A percentile compares a stretch with the other conserved stretches of the same genome.
Conservation (phyloP, 2,329 filamentous ascomycete genomes). For the Fonsecaea monophora region DNA sequence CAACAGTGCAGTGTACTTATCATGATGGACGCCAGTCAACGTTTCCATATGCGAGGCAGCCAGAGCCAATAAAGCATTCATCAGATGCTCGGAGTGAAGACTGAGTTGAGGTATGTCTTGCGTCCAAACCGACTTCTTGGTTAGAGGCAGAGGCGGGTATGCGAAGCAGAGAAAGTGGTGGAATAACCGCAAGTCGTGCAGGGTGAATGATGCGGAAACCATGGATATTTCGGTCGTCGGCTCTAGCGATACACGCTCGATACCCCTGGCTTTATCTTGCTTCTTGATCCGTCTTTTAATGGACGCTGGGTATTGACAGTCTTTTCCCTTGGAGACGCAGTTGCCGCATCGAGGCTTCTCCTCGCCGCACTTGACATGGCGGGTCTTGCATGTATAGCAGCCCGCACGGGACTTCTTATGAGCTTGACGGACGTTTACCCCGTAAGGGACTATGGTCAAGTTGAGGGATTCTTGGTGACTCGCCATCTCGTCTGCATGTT, state of each 20-base stretch:
- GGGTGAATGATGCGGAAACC: constrained; percentile 8
- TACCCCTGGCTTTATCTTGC: neutral
- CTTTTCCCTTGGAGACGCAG: constrained; percentile 4
- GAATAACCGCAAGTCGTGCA: constrained; percentile 56
- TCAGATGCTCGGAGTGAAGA: constrained; percentile 69
- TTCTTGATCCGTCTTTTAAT: neutral
- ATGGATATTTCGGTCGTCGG: neutral
- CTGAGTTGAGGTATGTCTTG: constrained; percentile 70
- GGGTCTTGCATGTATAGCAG: constrained; percentile 25
- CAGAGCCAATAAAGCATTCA: constrained; percentile 72
- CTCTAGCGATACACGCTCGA: neutral
- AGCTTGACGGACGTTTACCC: constrained; percentile 1
- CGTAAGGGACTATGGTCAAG: neutral
- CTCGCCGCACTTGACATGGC: constrained; percentile 26
- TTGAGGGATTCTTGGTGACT: constrained; percentile 7
- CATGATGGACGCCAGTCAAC: constrained; percentile 55
- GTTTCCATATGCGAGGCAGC: constrained; percentile 64
- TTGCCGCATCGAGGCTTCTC: constrained; percentile 18
- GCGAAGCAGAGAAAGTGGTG: constrained; percentile 59
- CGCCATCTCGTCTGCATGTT: constrained; percentile 1
- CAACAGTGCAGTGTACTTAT: constrained; percentile 63
- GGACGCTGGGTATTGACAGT: constrained; percentile 18
- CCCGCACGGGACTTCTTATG: constrained; percentile 28
- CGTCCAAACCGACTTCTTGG: constrained; percentile 69
- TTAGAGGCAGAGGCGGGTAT: constrained; percentile 68